Conservation (phyloP, 208 protist species). For the Phytomonas sp. region DNA sequence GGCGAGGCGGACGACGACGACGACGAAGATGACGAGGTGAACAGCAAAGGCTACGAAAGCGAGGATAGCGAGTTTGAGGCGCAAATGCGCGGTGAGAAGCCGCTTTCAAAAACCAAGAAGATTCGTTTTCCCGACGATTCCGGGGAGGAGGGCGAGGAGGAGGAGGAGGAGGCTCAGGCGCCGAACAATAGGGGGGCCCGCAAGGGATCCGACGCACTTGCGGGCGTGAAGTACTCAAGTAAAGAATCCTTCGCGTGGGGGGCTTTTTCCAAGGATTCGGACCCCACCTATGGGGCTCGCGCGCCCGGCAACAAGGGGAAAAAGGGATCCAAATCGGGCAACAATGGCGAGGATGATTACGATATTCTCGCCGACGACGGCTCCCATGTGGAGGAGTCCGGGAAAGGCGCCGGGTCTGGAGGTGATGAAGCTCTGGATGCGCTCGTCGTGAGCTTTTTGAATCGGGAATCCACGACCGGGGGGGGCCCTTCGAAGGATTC, state of each 20-base stretch:
- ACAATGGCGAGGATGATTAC: conserved; percentile 30
- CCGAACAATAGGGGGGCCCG: conserved; percentile 26
- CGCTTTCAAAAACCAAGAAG: conserved; percentile 12
- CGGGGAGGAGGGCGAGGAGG: conserved; percentile 21
- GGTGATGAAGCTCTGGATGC: conserved; percentile 30
- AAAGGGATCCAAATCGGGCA: conserved; percentile 12
- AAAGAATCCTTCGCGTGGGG: too few species aligned
- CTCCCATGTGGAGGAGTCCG: conserved; percentile 16
- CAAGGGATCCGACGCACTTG: conserved; percentile 19
- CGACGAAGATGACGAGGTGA: conserved; percentile 23
- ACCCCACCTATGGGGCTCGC: background rate
- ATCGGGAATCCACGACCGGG: conserved; percentile 12
- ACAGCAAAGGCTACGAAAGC: conserved; percentile 78
- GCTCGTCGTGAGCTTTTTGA: conserved; percentile 43
- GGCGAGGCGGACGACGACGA: conserved; percentile 21
- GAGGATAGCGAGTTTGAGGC: conserved; percentile 82
- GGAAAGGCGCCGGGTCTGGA: conserved; percentile 13
- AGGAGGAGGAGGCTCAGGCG: conserved; percentile 45
- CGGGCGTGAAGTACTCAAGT: conserved; percentile 14
- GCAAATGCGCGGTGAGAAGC: conserved; percentile 50
- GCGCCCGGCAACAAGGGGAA: conserved; percentile 7
- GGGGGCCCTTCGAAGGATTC: background rate
- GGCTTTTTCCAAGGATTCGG: background rate
- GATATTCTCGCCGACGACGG: conserved; percentile 61
- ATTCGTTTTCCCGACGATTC: conserved; percentile 12